Percentiles rank a stretch among this genome's conserved stretches.
phyloP scores from a whole-genome alignment of 2,329 filamentous ascomycete genomes.

The Colletotrichum sp. region DNA sequence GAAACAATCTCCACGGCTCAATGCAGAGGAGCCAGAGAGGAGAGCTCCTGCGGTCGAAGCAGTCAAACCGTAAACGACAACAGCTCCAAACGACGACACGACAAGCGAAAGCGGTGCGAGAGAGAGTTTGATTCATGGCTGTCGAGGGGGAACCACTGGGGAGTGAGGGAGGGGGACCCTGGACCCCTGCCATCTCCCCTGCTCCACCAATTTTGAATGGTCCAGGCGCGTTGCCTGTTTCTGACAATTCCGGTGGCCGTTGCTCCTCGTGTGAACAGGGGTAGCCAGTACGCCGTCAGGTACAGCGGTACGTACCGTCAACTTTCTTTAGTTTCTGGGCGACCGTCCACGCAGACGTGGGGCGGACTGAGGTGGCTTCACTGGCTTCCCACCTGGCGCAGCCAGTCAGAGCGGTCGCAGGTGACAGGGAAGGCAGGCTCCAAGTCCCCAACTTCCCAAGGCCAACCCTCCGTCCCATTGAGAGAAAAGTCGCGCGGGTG shows the following conservation, averaged over 20 bases:
- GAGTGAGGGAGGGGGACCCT: not conserved
- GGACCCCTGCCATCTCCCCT: not conserved
- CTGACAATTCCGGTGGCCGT: slow-evolving; percentile 18
- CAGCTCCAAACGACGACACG: not conserved
- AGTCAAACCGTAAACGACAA: not conserved
- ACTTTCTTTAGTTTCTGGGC: not conserved
- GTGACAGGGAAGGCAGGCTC: not conserved
- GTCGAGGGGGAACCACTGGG: not conserved
- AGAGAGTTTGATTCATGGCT: slow-evolving; percentile 8
- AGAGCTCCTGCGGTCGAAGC: not conserved
- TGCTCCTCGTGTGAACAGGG: slow-evolving; percentile 6
- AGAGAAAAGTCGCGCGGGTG: slow-evolving; percentile 1
- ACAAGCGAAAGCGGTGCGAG: not conserved
- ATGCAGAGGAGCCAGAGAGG: not conserved
- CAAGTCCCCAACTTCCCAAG: not conserved
- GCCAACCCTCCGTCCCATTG: not conserved
- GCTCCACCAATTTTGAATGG: slow-evolving; percentile 15
- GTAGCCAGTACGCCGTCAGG: slow-evolving; percentile 10
- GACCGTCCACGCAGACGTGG: not conserved
- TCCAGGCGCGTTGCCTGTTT: slow-evolving; percentile 12
- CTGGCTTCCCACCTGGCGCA: not conserved
- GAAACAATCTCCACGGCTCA: not conserved
- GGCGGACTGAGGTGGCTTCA: not conserved
- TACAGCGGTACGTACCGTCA: slow-evolving; percentile 1
- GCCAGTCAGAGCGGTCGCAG: slow-evolving; percentile 1